Conservation (phyloP, 305 asterid genomes). For the Rubia occidens region DNA sequence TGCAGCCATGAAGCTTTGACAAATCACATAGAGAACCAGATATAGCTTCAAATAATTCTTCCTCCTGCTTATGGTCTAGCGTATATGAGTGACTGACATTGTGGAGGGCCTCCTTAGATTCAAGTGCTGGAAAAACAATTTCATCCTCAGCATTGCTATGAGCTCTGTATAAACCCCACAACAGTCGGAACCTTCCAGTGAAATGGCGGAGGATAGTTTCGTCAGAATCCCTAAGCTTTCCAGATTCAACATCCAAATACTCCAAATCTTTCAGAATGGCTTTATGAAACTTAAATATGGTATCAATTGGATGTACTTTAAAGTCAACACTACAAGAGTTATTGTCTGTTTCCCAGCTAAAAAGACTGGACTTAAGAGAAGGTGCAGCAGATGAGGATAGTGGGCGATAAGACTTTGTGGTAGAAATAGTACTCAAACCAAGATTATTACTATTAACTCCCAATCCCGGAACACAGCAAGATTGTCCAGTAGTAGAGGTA, state of each 20-base stretch:
- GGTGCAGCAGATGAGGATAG: conserved; percentile 32
- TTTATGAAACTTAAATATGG: conserved; percentile 40
- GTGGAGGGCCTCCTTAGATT: conserved; percentile 41
- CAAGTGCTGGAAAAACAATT: conserved; percentile 45
- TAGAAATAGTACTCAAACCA: conserved; percentile 23
- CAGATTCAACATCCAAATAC: conserved; percentile 41
- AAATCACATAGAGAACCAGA: conserved; percentile 32
- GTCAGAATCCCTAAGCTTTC: conserved; percentile 31
- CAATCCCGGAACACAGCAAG: conserved; percentile 39
- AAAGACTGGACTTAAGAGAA: conserved; percentile 41
- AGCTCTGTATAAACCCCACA: conserved; percentile 42
- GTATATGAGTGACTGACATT: conserved; percentile 46
- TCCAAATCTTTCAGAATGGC: conserved; percentile 45
- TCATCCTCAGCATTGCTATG: conserved; percentile 47
- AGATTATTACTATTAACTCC: conserved; percentile 28
- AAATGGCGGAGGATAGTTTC: conserved; percentile 35
- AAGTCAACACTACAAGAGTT: conserved; percentile 19
- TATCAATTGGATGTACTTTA: conserved; percentile 37
- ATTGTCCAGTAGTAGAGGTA: conserved; percentile 22
- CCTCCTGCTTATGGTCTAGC: conserved; percentile 47
- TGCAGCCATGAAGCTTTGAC: conserved; percentile 26
- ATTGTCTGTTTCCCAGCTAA: conserved; percentile 35
- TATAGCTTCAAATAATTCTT: conserved; percentile 34
- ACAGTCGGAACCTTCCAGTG: conserved; percentile 37
- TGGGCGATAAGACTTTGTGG: conserved; percentile 29